Base-by-base conservation (phyloP, 495 filamentous ascomycete genomes). In the Penicillium macrosclerotiorum region DNA sequence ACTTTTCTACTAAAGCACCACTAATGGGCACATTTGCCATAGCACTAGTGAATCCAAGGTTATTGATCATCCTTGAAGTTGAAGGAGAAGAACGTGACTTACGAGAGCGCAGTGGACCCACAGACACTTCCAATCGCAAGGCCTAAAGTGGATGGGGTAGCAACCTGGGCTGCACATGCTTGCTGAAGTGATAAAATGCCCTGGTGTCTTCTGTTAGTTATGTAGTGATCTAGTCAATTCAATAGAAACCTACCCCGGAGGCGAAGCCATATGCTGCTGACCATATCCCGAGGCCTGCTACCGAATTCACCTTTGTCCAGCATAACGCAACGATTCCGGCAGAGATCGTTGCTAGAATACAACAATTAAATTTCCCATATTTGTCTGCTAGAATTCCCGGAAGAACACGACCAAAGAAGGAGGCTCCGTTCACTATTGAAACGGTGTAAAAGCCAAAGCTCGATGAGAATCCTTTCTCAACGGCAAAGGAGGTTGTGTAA, bases 341-440 rank as follows among this genome's bases (percentile, higher is more conserved):
- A 12, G 77, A 63, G 14, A 69, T 65, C 0, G 73, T 69, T 37
- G 82, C 79, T 3, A 80, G 18, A n/a, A 87, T 73, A 60, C 83
- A 83, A 25, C 74, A 69, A 60, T 90, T 90, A 70, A 80, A 90
- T 19, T 80, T 75, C 0, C 88, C 88, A 23, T 86, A 59, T 42
- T 72, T 75, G 59, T 93, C 88, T 11, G 83, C 88, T 1, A 85
- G 8, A 44, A 82, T 71, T 5, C 84, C 86, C 50, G 55, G 62
- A 3, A 71, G 25, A 0, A 69, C 57, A 1, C 64, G 63, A n/a
- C 72, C 69, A 27, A 72, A 65, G 27, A 70, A 62, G 0, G 69
- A 73, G 12, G 71, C 64, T 0, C 57, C 73, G 43, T 76, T 76
- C 23, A 78, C 57, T n/a, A 78, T 71, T 1, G 69, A 68, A 4